Evolutionary conservation across 2,329 filamentous ascomycete species (phyloP), one percentile per base, ranked within the genome.

Genomic region (Clarireedia homoeocarpa): DNA sequence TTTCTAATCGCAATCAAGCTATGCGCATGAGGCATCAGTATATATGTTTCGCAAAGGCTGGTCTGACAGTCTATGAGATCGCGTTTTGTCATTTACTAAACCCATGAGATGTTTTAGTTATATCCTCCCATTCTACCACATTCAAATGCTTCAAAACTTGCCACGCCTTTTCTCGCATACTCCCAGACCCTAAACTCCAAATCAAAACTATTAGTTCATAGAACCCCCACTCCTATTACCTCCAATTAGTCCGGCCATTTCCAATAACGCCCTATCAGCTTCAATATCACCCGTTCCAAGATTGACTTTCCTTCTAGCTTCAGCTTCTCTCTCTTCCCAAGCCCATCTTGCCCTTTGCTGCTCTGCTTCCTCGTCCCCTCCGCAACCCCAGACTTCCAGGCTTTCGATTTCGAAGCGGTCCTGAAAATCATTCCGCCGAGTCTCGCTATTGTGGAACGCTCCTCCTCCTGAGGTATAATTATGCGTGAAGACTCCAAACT

Each of bases 271-370:
- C 60, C 89, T 77, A 68, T 95, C 91, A 23, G 88, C 84, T 57
- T 90, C 87, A 14, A 83, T 76, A 68, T 92, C 88, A 0, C 85
- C 85, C 1, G 85, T 87, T 26, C 89, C 89, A 14, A 95, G 67
- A 71, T 94, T 95, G 57, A 96, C 74, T 62, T 79, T 85, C 59
- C 89, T 77, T 59, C 91, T 78, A 9, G 88, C 82, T 70, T 94
- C 88, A 0, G 90, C 91, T 69, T 96, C 91, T 20, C 87, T 77
- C 48, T 89, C 88, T 69, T 96, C 89, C 79, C 89, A 96, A 2
- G 86, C 86, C 89, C 90, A 95, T 58, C 83, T 79, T 62, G 84
- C 84, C 30, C 83, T 81, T 73, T 96, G 91, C 30, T 79, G 75
- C 60, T 85, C 82, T 0, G 89, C 89, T 68, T 91, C 89, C 15